Evolutionary conservation across 2,329 filamentous ascomycete species (phyloP), one percentile per base, ranked within the genome.

Genomic region (Stemphylium lycopersici): DNA sequence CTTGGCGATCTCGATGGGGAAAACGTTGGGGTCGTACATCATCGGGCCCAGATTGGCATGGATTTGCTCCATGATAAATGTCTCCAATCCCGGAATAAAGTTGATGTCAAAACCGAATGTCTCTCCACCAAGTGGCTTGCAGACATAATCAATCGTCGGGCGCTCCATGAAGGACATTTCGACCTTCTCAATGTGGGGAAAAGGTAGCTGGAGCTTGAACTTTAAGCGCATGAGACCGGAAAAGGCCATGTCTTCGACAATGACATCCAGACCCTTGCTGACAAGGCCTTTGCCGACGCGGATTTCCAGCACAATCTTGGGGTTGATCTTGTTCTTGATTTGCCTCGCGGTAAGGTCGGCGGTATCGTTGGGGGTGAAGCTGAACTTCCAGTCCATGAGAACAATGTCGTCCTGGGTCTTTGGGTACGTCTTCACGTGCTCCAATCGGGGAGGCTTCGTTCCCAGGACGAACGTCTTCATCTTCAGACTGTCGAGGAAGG

Each of bases 311-410:
- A 98, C 91, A 52, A 99, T 83, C 78, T 98, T 99, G 50, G 95
- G 95, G 72, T 99, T 98, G 76, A 98, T 85, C 81, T 96, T 97
- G 81, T 93, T 92, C 81, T 90, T 93, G 70, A 97, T 79, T 75
- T 99, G 95, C 56, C 89, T 87, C 2, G 88, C 82, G 2, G 95
- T 99, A 84, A 99, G 86, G 75, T 99, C 95, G 63, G 90, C 87
- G 2, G 86, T 90, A 75, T 99, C 96, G 64, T 95, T 98, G 31
- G 95, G 95, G 0, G 91, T 98, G 79, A 99, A 99, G 82, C 93
- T 98, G 77, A 99, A 99, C 70, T 96, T 96, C 95, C 95, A 99
- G 74, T 99, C 95, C 95, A 99, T 99, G 69, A 98, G 85, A 37
- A 99, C 91, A 54, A 93, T 88, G 71, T 99, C 95, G 60, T 97